phyloP scores from a whole-genome alignment of 2,329 filamentous ascomycete genomes.

The Cercospora beticola region DNA sequence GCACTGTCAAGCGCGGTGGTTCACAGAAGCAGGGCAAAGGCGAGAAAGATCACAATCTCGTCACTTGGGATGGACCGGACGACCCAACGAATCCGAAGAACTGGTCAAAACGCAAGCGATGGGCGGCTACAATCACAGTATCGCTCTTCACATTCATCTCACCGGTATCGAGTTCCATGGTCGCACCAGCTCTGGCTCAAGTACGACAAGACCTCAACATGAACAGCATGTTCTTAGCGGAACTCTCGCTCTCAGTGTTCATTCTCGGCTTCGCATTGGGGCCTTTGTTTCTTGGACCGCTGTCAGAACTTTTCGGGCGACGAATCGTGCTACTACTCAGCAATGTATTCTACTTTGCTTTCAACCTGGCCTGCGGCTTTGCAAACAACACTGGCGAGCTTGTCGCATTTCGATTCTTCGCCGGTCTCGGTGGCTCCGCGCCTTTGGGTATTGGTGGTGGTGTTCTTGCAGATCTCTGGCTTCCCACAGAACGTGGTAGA shows the following conservation, averaged over 20 bases:
- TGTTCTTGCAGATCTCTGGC: conserved; percentile 56
- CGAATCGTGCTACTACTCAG: conserved; percentile 39
- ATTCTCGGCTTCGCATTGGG: conserved; percentile 42
- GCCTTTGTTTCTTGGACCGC: conserved; percentile 40
- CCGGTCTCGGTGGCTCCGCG: conserved; percentile 41
- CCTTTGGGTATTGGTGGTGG: conserved; percentile 42
- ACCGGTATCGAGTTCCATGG: conserved; percentile 42
- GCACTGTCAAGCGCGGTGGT: conserved; percentile 31
- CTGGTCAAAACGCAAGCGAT: conserved; percentile 46
- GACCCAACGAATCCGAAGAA: conserved; percentile 51
- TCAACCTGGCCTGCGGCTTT: conserved; percentile 42
- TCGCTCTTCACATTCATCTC: conserved; percentile 44
- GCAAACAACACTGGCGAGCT: conserved; percentile 35
- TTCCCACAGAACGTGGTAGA: conserved; percentile 61
- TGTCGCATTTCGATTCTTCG: conserved; percentile 42
- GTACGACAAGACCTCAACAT: conserved; percentile 34
- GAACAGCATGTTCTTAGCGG: conserved; percentile 21
- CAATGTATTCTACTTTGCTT: conserved; percentile 41
- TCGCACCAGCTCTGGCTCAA: conserved; percentile 38
- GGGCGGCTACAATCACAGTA: conserved; percentile 47
- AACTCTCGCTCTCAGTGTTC: conserved; percentile 40
- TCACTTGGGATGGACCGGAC: conserved; percentile 49
- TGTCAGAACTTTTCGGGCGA: conserved; percentile 41
- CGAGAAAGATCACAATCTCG: conserved; percentile 39
- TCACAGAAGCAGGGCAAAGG: conserved; percentile 34